Evolutionary conservation across 2,329 filamentous ascomycete genomes (phyloP).

Genomic region (Fusarium proliferatum): DNA sequence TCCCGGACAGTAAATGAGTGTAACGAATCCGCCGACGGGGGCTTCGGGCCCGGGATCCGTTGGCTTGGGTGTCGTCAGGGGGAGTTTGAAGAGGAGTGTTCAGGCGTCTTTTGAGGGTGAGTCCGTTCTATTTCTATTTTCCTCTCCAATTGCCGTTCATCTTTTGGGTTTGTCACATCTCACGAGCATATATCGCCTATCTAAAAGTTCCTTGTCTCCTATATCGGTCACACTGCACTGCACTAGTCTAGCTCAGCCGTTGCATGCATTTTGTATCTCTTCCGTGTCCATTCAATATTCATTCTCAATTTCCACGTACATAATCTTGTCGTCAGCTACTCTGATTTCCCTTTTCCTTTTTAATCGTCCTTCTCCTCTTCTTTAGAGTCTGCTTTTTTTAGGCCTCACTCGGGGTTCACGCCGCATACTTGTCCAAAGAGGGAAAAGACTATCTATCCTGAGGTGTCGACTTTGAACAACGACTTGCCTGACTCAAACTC

Average conservation of each 20-base stretch:
- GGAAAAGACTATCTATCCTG: conserved; percentile 36
- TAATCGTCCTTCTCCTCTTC: not conserved
- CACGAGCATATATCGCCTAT: conserved; percentile 22
- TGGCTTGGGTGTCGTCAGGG: conserved; percentile 52
- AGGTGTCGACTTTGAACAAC: conserved; percentile 32
- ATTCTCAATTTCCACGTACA: not conserved
- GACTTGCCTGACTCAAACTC: conserved; percentile 22
- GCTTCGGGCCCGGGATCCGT: conserved; percentile 61
- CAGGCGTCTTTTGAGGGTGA: conserved; percentile 72
- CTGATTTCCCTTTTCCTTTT: not conserved
- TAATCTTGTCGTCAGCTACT: not conserved
- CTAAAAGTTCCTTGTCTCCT: conserved; percentile 12
- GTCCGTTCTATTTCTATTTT: conserved; percentile 7
- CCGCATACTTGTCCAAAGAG: conserved; percentile 18
- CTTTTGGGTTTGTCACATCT: not conserved
- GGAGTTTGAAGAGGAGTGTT: conserved; percentile 65
- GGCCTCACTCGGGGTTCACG: conserved; percentile 2
- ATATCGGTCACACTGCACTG: conserved; percentile 2
- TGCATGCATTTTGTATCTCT: not conserved
- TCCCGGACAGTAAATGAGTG: conserved; percentile 57
- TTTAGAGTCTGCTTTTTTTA: not conserved
- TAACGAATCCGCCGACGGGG: conserved; percentile 65
- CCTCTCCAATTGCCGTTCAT: not conserved
- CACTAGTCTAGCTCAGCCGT: not conserved
- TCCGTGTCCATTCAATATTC: conserved; percentile 10